Conservation (phyloP, 208 protist genomes). For the Leishmania amazonensis region DNA sequence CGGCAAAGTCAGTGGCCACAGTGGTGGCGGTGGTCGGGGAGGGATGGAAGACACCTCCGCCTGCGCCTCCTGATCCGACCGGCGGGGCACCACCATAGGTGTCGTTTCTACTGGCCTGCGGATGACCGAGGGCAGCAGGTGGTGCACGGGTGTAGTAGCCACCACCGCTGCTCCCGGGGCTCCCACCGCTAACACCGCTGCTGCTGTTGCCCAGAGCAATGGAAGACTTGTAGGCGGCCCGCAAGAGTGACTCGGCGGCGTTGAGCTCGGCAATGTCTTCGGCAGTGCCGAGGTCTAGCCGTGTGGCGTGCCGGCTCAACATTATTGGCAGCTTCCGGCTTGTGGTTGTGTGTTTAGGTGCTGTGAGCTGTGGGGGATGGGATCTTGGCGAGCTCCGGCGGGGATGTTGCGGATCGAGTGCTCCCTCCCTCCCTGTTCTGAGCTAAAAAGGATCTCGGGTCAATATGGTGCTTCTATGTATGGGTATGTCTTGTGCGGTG, state of each 20-base stretch:
- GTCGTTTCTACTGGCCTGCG: not conserved
- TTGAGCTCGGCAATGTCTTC: constrained; percentile 84
- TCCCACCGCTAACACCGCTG: not conserved
- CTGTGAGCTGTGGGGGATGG: not conserved
- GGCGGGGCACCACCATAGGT: not conserved
- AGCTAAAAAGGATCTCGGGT: not conserved
- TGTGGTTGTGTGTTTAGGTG: not conserved
- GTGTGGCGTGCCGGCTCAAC: constrained; percentile 74
- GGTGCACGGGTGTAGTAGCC: not conserved
- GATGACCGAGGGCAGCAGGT: not conserved
- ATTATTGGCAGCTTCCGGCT: constrained; percentile 18
- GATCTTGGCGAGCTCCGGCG: not conserved
- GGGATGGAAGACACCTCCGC: not conserved
- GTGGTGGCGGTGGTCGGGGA: not conserved
- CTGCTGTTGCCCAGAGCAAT: constrained; percentile 6
- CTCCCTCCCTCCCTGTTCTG: not conserved
- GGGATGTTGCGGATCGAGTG: not conserved
- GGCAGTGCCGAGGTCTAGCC: constrained; percentile 76
- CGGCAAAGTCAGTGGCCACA: not conserved
- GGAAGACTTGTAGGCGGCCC: constrained; percentile 14
- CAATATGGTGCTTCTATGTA: not conserved
- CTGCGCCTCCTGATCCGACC: not conserved
- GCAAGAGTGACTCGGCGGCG: constrained; percentile 39
- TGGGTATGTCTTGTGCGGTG: not conserved
- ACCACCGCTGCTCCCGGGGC: not conserved